A percentile compares a stretch with the other conserved stretches of the same genome.
phyloP scores from a whole-genome alignment of 768 basidiomycete species.

The Lactifluus pinguis region DNA sequence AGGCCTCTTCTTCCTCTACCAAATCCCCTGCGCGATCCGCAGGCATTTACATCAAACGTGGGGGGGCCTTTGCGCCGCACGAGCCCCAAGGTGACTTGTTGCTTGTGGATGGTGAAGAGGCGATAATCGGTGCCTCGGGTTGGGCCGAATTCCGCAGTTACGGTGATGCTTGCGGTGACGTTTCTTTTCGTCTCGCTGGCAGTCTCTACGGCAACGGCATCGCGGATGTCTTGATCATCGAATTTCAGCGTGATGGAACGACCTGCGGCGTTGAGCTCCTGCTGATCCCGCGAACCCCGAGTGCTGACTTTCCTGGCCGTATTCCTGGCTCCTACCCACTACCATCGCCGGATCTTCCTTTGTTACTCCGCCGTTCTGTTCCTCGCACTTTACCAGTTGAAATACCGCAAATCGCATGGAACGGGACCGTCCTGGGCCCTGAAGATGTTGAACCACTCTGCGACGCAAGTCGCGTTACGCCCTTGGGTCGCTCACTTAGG shows the following conservation, averaged over 20 bases:
- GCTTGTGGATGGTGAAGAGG: slow-evolving; percentile 1
- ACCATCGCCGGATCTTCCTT: background rate
- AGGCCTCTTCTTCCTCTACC: background rate
- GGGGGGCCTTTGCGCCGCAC: background rate
- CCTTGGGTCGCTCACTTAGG: background rate
- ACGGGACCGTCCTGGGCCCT: background rate
- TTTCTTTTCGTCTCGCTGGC: slow-evolving; percentile 4
- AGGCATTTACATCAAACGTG: background rate
- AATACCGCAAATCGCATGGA: background rate
- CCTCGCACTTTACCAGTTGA: background rate
- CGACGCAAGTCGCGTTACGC: background rate
- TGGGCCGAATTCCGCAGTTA: slow-evolving; percentile 5
- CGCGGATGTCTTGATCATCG: slow-evolving; percentile 4
- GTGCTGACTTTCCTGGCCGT: background rate
- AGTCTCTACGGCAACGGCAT: background rate
- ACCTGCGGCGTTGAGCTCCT: slow-evolving; percentile 4
- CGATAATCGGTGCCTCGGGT: slow-evolving; percentile 2
- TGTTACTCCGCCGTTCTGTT: background rate
- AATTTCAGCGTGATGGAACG: background rate
- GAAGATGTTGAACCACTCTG: background rate
- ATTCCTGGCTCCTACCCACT: slow-evolving; percentile 15
- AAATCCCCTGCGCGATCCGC: background rate
- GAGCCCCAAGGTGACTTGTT: background rate
- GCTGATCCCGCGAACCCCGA: background rate
- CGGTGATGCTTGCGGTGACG: background rate